phyloP scores from a whole-genome alignment of 2,329 filamentous ascomycete species.

The Helicocarpus griseus region DNA sequence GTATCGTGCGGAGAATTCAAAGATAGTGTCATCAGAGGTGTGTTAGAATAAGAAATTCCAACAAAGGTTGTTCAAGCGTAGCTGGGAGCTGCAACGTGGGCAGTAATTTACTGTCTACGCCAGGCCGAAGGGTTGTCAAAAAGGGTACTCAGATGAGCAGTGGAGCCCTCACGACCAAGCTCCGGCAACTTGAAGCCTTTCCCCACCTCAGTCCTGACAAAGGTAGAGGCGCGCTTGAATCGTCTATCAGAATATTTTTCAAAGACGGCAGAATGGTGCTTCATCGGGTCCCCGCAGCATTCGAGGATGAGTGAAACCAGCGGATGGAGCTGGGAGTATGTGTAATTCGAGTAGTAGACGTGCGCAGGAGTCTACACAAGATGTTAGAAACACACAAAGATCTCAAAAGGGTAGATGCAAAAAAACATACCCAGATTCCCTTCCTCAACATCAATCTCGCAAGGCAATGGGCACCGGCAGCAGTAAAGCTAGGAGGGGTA shows the following conservation, averaged over 20 bases:
- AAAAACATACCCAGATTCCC: slow-evolving; percentile 73
- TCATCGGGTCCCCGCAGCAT: slow-evolving; percentile 70
- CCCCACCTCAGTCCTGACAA: slow-evolving; percentile 65
- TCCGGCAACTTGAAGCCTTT: slow-evolving; percentile 48
- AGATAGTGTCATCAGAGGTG: too few species aligned
- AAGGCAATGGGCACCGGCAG: slow-evolving; percentile 86
- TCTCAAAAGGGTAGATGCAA: not conserved
- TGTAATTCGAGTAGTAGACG: slow-evolving; percentile 90
- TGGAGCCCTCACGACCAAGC: slow-evolving; percentile 11
- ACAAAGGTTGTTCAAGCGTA: too few species aligned
- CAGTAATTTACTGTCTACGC: slow-evolving; percentile 10
- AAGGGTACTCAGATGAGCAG: slow-evolving; percentile 3
- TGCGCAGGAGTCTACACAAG: slow-evolving; percentile 60
- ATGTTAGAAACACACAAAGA: not conserved
- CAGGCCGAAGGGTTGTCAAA: slow-evolving; percentile 2
- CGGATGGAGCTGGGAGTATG: slow-evolving; percentile 69
- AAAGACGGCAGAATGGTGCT: slow-evolving; percentile 78
- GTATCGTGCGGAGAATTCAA: not conserved
- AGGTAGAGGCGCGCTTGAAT: slow-evolving; percentile 74
- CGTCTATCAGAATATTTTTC: slow-evolving; percentile 86
- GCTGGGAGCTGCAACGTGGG: too few species aligned
- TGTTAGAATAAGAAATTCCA: too few species aligned
- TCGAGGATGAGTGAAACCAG: slow-evolving; percentile 71
- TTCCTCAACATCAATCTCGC: slow-evolving; percentile 82
- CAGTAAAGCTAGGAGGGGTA: slow-evolving; percentile 78